These are phyloP conservation scores for Zygosaccharomyces pseudobailii DNA, from an alignment of 1,139 yeast genomes.

Conservation along the genomic window DNA sequence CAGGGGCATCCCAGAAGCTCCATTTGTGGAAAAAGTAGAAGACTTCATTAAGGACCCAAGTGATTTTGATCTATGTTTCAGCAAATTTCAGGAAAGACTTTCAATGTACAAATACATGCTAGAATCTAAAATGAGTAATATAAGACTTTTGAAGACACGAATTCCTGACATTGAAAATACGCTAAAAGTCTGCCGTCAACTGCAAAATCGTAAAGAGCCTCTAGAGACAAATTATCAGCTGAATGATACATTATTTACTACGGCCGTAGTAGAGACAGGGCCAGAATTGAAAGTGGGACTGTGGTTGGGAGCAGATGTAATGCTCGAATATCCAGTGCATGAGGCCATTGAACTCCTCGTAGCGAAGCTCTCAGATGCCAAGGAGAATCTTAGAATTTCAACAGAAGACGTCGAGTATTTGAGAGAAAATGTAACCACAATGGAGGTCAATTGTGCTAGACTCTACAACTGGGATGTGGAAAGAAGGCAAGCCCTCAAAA, in stretches of 20 bases:
- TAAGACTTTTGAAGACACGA: constrained; percentile 62
- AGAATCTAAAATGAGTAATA: constrained; percentile 67
- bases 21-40: constrained; percentile 82
- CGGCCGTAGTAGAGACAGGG: constrained; percentile 62
- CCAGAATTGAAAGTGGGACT: constrained; percentile 57
- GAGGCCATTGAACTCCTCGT: constrained; percentile 75
- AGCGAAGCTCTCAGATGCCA: constrained; percentile 59
- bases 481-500: constrained; percentile 50
- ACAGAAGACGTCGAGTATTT: constrained; percentile 85
- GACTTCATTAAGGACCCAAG: constrained; percentile 62
- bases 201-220: constrained; percentile 42
- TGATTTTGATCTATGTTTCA: constrained; percentile 66
- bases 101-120: constrained; percentile 85
- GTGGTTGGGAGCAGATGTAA: constrained; percentile 97
- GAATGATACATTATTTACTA: constrained; percentile 86
- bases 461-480: constrained; percentile 96
- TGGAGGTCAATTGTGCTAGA: constrained; percentile 96
- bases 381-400: constrained; percentile 53
- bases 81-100: constrained; percentile 70
- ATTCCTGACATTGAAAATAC: constrained; percentile 90
- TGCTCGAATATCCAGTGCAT: constrained; percentile 88
- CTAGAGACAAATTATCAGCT: constrained; percentile 78
- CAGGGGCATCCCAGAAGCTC: constrained; percentile 95
- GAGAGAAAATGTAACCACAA: constrained; percentile 89
- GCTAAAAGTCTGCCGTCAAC: constrained; percentile 61